These are phyloP conservation scores for Ramichloridium luteum DNA, from an alignment of 2,329 filamentous ascomycete species.

Conservation along the genomic window DNA sequence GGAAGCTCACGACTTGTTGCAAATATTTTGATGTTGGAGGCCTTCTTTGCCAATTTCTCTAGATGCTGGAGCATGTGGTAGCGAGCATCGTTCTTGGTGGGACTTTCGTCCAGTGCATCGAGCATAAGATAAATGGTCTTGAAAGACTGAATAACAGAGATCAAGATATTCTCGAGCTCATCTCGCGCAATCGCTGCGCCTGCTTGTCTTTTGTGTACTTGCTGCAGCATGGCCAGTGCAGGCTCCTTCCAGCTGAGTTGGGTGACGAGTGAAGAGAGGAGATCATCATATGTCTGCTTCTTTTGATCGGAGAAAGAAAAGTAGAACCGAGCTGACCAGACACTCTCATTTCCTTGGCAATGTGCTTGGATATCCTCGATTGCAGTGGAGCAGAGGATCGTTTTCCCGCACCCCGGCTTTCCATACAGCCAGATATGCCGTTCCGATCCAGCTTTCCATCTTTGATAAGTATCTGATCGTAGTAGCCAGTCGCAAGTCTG, in stretches of 20 bases:
- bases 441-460: conserved; percentile 11
- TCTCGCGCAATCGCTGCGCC: no score
- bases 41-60: conserved; percentile 4
- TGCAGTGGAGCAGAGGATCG: conserved; percentile 13
- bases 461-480: conserved; percentile 7
- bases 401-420: conserved; percentile 15
- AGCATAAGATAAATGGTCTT: conserved; percentile 24
- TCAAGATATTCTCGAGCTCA: no score
- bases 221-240: conserved; percentile 6
- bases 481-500: conserved; percentile 11
- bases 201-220: conserved; percentile 7
- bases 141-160: no score
- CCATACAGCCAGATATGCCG: conserved; percentile 12
- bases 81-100: conserved; percentile 6
- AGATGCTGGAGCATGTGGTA: conserved; percentile 8
- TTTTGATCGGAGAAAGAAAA: conserved; percentile 11
- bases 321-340: conserved; percentile 10
- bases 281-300: conserved; percentile 11
- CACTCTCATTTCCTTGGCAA: conserved; percentile 1
- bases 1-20: conserved; percentile 12
- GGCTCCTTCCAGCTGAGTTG: conserved; percentile 11
- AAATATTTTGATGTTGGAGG: conserved; percentile 9
- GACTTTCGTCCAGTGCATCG: conserved; percentile 26
- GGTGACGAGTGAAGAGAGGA: conserved; percentile 9
- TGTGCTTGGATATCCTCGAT: conserved; percentile 9